These are phyloP conservation scores for Shiraia bambusicola DNA, from an alignment of 2,329 filamentous ascomycete species.

Conservation along the genomic window DNA sequence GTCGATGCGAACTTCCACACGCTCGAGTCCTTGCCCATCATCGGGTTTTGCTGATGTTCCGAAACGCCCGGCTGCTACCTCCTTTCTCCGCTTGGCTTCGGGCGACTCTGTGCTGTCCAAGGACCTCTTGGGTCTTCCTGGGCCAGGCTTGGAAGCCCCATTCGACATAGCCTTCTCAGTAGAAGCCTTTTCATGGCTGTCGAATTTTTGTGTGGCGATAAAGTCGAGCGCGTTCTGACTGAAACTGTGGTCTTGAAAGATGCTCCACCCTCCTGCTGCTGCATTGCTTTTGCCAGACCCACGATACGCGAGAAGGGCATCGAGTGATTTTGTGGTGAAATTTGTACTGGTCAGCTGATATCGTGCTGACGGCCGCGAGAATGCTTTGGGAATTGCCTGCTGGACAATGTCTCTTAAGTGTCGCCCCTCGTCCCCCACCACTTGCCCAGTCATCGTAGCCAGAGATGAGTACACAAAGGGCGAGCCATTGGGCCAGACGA, in stretches of 20 bases:
- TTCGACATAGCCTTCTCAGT: constrained; percentile 16
- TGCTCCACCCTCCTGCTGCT: constrained; percentile 75
- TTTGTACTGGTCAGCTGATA: constrained; percentile 69
- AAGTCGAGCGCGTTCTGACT: constrained; percentile 55
- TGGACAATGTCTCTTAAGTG: constrained; percentile 71
- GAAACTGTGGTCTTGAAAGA: constrained; percentile 68
- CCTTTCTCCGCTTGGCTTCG: constrained; percentile 58
- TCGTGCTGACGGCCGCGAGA: constrained; percentile 72
- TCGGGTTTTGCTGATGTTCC: constrained; percentile 52
- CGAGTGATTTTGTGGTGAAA: constrained; percentile 70
- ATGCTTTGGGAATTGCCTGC: constrained; percentile 77
- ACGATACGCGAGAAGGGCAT: constrained; percentile 66
- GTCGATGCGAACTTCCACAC: constrained; percentile 53
- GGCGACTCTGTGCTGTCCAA: constrained; percentile 30
- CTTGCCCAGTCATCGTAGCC: constrained; percentile 42
- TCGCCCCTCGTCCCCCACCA: constrained; percentile 41
- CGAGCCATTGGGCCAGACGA: constrained; percentile 79
- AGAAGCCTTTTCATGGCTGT: constrained; percentile 17
- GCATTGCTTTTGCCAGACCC: constrained; percentile 70
- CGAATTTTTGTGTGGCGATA: constrained; percentile 33
- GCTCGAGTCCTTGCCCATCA: constrained; percentile 48
- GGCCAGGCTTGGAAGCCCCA: constrained; percentile 21
- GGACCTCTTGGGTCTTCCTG: constrained; percentile 30
- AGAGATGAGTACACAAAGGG: constrained; percentile 71
- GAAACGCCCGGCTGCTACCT: constrained; percentile 69